A percentile compares a stretch with the other conserved stretches of the same genome.
Conservation (phyloP, 1,284 basidiomycete species). For the Pseudozyma flocculosa region DNA sequence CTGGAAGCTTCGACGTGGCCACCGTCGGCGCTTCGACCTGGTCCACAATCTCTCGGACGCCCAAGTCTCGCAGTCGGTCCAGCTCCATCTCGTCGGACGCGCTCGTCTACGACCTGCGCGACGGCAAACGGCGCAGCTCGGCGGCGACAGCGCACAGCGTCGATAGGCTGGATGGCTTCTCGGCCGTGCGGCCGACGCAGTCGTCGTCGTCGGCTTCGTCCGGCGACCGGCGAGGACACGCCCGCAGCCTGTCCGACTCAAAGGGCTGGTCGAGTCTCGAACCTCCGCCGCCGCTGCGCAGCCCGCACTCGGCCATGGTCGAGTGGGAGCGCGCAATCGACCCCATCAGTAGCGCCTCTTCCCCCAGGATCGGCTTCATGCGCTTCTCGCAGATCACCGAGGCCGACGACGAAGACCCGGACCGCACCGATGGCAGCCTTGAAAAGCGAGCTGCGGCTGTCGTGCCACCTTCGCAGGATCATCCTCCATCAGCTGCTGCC, state of each 20-base stretch:
- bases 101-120: constrained; percentile 10
- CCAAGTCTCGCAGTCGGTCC: constrained; percentile 7
- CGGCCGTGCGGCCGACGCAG: neutral
- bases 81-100: constrained; percentile 30
- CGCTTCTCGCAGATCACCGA: constrained; percentile 35
- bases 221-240: constrained; percentile 9
- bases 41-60: neutral
- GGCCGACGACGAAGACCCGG: constrained; percentile 22
- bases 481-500: no score
- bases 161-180: constrained; percentile 2
- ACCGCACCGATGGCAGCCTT: no score
- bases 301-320: no score
- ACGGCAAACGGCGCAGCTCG: constrained; percentile 5
- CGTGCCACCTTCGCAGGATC: no score
- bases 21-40: neutral
- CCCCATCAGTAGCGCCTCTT: no score
- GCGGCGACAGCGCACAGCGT: constrained; percentile 9
- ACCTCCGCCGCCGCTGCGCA: no score
- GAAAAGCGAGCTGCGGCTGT: no score
- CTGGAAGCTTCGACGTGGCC: constrained; percentile 29
- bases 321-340: no score
- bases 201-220: constrained; percentile 8
- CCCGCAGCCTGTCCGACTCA: constrained; percentile 12
- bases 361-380: constrained; percentile 4
- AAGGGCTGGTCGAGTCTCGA: neutral